These are phyloP conservation scores for Astragalus glycyphyllos DNA, from an alignment of 306 rosid genomes.

Conservation along the genomic window DNA sequence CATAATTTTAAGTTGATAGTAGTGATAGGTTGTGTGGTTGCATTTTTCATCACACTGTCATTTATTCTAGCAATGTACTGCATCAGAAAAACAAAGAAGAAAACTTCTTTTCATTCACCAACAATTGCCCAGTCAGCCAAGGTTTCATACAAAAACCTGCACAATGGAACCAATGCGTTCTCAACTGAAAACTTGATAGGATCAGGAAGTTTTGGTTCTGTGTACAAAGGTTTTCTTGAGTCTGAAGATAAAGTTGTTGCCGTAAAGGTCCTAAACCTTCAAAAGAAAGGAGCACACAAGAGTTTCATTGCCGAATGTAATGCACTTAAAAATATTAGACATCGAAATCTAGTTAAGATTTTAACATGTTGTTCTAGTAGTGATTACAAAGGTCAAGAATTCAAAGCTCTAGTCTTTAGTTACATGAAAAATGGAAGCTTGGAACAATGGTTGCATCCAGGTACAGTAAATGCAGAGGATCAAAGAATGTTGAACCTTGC, in stretches of 20 bases:
- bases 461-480: too few species aligned
- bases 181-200: slow-evolving; percentile 22
- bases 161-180: slow-evolving; percentile 14
- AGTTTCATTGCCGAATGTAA: neutral
- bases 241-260: slow-evolving; percentile 15
- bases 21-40: slow-evolving; percentile 11
- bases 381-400: slow-evolving; percentile 33
- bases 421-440: neutral
- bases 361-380: slow-evolving; percentile 35
- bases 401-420: slow-evolving; percentile 37
- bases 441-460: too few species aligned
- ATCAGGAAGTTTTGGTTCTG: neutral
- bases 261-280: slow-evolving; percentile 37
- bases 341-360: slow-evolving; percentile 33
- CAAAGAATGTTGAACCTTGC: too few species aligned
- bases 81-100: slow-evolving; percentile 18
- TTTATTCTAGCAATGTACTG: neutral
- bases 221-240: neutral
- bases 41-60: neutral
- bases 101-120: neutral
- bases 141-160: slow-evolving; percentile 24
- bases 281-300: slow-evolving; percentile 15
- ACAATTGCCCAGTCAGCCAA: neutral
- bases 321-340: slow-evolving; percentile 25
- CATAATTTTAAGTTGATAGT: slow-evolving; percentile 10